Evolutionary conservation across 1,284 basidiomycete species (phyloP).

Genomic region (Naganishia liquefaciens): DNA sequence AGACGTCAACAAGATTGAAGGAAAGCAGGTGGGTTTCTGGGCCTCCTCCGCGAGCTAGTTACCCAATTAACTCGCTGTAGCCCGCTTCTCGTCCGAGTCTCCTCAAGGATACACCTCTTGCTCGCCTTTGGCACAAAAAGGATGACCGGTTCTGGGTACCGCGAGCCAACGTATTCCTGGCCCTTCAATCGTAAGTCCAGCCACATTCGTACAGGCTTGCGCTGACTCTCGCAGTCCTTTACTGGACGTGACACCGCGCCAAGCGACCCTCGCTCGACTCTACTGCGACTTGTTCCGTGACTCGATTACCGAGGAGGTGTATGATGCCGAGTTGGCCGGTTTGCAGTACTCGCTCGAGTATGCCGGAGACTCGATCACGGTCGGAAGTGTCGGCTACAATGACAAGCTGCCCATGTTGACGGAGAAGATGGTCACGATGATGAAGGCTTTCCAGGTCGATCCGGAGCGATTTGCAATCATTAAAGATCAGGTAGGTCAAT

Average conservation of each 20-base stretch:
- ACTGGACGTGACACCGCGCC: conserved; percentile 50
- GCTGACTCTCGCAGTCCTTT: conserved; percentile 42
- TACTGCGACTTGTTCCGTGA: conserved; percentile 86
- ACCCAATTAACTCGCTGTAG: conserved; percentile 54
- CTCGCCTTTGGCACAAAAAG: conserved; percentile 89
- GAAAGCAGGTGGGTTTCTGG: conserved; percentile 53
- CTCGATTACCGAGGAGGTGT: conserved; percentile 81
- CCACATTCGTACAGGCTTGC: not conserved
- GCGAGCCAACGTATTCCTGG: conserved; percentile 61
- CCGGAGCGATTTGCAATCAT: conserved; percentile 75
- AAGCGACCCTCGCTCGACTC: conserved; percentile 57
- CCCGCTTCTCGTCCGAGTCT: conserved; percentile 73
- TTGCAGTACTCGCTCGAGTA: conserved; percentile 73
- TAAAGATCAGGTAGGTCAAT: conserved; percentile 64
- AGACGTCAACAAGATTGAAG: conserved; percentile 72
- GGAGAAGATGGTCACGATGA: conserved; percentile 71
- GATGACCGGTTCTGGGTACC: conserved; percentile 95
- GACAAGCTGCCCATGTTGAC: conserved; percentile 85
- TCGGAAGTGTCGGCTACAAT: conserved; percentile 84
- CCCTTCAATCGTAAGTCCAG: conserved; percentile 44
- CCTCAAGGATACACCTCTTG: conserved; percentile 69
- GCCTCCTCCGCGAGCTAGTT: conserved; percentile 52
- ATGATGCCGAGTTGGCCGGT: conserved; percentile 90
- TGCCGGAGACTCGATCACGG: conserved; percentile 67
- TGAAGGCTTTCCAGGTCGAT: conserved; percentile 69